Percentiles rank a stretch among this genome's conserved stretches.
Evolutionary conservation across 1,284 basidiomycete species (phyloP).

Genomic region (Farysia itapuensis): DNA sequence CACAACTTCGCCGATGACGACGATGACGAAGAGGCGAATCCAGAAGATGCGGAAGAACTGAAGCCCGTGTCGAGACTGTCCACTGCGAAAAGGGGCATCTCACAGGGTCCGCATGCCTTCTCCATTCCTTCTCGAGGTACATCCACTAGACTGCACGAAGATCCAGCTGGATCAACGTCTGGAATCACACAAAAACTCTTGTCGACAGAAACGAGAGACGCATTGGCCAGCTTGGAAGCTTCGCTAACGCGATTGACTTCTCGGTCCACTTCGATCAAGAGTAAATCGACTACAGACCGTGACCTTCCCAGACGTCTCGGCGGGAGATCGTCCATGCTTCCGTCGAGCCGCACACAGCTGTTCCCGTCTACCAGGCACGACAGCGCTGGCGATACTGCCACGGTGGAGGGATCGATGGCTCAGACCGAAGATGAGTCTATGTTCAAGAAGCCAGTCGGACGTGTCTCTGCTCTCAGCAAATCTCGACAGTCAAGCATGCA

Average conservation of each 20-base stretch:
- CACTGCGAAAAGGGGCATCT: not conserved
- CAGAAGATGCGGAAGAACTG: not conserved
- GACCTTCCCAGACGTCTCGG: too few species aligned
- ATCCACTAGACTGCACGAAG: too few species aligned
- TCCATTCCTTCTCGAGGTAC: too few species aligned
- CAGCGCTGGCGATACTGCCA: too few species aligned
- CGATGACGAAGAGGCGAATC: slow-evolving; percentile 9
- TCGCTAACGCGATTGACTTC: slow-evolving; percentile 28
- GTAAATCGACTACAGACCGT: too few species aligned
- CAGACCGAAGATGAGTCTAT: slow-evolving; percentile 1
- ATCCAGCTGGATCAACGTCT: too few species aligned
- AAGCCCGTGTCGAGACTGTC: not conserved
- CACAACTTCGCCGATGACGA: slow-evolving; percentile 14
- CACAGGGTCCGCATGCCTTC: too few species aligned
- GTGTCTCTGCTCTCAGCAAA: slow-evolving; percentile 21
- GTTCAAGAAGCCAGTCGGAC: slow-evolving; percentile 27
- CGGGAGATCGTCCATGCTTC: too few species aligned
- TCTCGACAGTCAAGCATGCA: slow-evolving; percentile 13
- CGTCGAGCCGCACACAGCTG: not conserved
- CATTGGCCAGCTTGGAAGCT: slow-evolving; percentile 36
- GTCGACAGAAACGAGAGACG: slow-evolving; percentile 31
- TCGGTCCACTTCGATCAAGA: too few species aligned
- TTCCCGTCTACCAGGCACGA: too few species aligned
- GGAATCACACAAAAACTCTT: too few species aligned
- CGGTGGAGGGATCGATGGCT: too few species aligned